Percentiles rank a stretch among this genome's conserved stretches.
These are phyloP conservation scores for Thermomyces lanuginosus DNA, from an alignment of 2,329 filamentous ascomycete genomes.

Conservation along the genomic window DNA sequence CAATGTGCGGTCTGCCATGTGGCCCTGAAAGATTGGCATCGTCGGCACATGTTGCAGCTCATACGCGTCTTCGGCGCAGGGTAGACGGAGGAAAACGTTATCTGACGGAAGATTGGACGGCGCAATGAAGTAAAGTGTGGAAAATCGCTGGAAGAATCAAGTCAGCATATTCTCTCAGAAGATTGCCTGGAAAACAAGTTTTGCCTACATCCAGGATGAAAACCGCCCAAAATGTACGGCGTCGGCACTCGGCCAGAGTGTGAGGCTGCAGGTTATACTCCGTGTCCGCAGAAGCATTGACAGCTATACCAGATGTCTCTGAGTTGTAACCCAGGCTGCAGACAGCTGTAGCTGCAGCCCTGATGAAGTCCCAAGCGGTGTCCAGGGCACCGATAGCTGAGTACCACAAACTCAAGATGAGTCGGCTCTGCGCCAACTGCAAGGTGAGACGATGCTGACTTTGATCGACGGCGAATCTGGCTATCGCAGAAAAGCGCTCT, in stretches of 20 bases:
- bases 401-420: conserved; percentile 52
- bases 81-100: conserved; percentile 51
- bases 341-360: conserved; percentile 44
- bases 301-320: conserved; percentile 37
- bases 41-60: conserved; percentile 42
- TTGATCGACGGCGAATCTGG: conserved; percentile 40
- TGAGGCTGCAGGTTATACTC: conserved; percentile 43
- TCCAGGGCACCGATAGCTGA: conserved; percentile 43
- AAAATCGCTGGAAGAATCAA: conserved; percentile 41
- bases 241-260: conserved; percentile 48
- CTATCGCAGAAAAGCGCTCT: conserved; percentile 37
- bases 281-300: conserved; percentile 30
- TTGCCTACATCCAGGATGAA: conserved; percentile 51
- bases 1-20: conserved; percentile 26
- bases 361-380: conserved; percentile 48
- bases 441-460: conserved; percentile 39
- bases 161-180: too few relatives aligned
- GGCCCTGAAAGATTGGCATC: conserved; percentile 45
- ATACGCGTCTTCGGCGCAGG: conserved; percentile 44
- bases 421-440: conserved; percentile 49
- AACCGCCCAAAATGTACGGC: conserved; percentile 56
- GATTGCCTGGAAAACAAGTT: too few relatives aligned
- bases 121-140: conserved; percentile 40
- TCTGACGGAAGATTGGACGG: conserved; percentile 43
- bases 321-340: conserved; percentile 46